These are phyloP conservation scores for Fusarium cyanostomum DNA, from an alignment of 2,329 filamentous ascomycete species.

Conservation along the genomic window DNA sequence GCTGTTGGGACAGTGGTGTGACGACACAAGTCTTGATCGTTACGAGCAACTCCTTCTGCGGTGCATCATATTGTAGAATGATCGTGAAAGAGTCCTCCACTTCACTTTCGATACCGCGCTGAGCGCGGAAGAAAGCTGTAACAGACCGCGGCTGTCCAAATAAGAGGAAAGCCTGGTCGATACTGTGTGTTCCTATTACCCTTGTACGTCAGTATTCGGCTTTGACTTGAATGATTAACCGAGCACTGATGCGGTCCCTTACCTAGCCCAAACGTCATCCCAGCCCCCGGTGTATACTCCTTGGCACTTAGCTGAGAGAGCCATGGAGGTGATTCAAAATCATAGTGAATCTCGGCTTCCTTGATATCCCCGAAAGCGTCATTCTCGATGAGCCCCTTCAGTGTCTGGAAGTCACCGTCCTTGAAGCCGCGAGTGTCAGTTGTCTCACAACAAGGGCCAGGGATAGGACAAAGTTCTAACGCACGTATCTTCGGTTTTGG, in stretches of 20 bases:
- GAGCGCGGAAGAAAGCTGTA: constrained; percentile 35
- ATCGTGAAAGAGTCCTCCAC: constrained; percentile 64
- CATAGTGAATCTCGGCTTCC: constrained; percentile 74
- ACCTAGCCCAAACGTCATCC: constrained; percentile 56
- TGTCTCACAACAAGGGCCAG: rapidly evolving
- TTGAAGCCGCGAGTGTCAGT: not conserved
- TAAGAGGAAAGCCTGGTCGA: constrained; percentile 33
- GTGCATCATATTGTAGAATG: constrained; percentile 63
- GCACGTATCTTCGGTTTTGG: constrained; percentile 38
- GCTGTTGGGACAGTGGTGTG: constrained; percentile 29
- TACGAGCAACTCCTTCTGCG: constrained; percentile 45
- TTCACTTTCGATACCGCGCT: constrained; percentile 34
- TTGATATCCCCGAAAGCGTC: constrained; percentile 61
- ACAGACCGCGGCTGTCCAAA: constrained; percentile 32
- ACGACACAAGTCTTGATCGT: constrained; percentile 33
- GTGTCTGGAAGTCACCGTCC: constrained; percentile 37
- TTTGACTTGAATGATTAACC: not conserved
- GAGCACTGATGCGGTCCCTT: not conserved
- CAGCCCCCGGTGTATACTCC: constrained; percentile 50
- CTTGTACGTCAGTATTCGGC: not conserved
- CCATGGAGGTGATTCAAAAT: constrained; percentile 59
- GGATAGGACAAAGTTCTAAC: rapidly evolving
- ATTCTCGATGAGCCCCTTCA: constrained; percentile 17
- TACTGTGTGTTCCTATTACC: constrained; percentile 31
- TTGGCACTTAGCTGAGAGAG: constrained; percentile 45